A percentile compares a stretch with the other conserved stretches of the same genome.
These are phyloP conservation scores for Irpex rosettiformis DNA, from an alignment of 1,284 basidiomycete genomes.

Conservation along the genomic window DNA sequence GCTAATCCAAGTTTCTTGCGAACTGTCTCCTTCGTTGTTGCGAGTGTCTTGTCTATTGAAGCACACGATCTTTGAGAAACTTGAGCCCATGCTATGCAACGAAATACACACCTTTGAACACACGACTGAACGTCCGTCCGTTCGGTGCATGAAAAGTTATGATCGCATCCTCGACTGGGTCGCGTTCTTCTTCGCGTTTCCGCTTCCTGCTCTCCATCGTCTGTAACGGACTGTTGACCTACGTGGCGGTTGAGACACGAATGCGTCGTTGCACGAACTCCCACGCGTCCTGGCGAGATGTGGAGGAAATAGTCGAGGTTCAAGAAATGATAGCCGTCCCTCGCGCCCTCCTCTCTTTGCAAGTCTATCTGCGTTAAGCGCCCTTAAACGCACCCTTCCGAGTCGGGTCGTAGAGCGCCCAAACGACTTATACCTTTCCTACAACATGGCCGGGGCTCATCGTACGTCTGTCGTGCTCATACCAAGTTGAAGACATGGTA, in stretches of 20 bases:
- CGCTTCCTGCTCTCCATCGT: conserved; percentile 41
- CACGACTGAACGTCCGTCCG: conserved; percentile 24
- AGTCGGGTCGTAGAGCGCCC: not conserved
- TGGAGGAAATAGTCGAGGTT: not conserved
- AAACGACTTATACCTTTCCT: conserved; percentile 15
- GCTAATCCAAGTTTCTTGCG: conserved; percentile 56
- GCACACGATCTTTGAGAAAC: not conserved
- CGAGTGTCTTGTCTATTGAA: conserved; percentile 52
- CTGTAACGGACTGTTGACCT: not conserved
- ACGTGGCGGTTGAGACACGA: not conserved
- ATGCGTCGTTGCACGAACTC: not conserved
- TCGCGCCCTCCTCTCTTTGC: not conserved
- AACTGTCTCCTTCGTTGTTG: conserved; percentile 52
- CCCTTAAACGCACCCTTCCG: not conserved
- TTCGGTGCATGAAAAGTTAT: conserved; percentile 27
- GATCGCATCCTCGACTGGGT: conserved; percentile 10
- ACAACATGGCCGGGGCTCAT: conserved; percentile 34
- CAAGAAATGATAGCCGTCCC: not conserved
- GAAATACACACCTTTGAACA: conserved; percentile 26
- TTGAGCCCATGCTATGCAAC: not conserved
- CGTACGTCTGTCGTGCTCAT: conserved; percentile 18
- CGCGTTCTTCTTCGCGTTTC: conserved; percentile 36
- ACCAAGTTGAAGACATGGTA: not conserved
- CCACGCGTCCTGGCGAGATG: not conserved
- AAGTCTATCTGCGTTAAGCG: not conserved